Evolutionary conservation across 140 eudicot species (phyloP), one percentile per base, ranked within the genome.

Genomic region (Erigeron philadelphicus): DNA sequence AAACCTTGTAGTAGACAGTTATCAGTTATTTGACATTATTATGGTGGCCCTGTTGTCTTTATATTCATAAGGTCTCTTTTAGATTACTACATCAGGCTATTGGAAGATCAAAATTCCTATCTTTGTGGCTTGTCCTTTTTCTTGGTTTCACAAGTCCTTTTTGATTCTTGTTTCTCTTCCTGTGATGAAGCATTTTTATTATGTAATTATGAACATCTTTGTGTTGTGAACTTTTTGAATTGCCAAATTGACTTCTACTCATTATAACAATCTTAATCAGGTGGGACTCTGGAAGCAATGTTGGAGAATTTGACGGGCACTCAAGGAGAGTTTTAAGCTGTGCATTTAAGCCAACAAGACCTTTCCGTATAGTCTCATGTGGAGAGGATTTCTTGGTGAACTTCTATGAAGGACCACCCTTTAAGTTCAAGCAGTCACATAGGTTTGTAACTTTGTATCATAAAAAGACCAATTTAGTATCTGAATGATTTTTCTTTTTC

Each of bases 201-300:
- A 18, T 15, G 21, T 50, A 13, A 18, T 50, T 15, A 50, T 17
- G 18, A 50, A 50, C 19, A 50, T 50, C 3, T 8, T 18, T 43
- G 11, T 70, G 31, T 53, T 40, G 11, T 50, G 9, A 50, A 72
- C 38, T 9, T 62, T 58, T 48, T 75, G 47, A n/a, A 64, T 23
- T 18, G n/a, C 48, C 46, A 54, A 25, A 53, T 66, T 73, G 71
- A 43, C 72, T 56, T 48, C 66, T 25, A 52, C 77, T 74, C 61
- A 71, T 69, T 48, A 70, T 19, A 25, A 48, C 49, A 65, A 50
- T 68, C 52, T 65, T 80, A 61, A 70, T 79, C 82, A 92, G 98
- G 98, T 92, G 98, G 98, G 98, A 92, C 81, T 92, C 98, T 21
- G 98, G 98, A 80, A 78, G 84, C 66, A 92, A 84, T 77, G 98